These are phyloP conservation scores for Eleusine coracana DNA, from an alignment of 176 grass and related monocot species.

Conservation along the genomic window DNA sequence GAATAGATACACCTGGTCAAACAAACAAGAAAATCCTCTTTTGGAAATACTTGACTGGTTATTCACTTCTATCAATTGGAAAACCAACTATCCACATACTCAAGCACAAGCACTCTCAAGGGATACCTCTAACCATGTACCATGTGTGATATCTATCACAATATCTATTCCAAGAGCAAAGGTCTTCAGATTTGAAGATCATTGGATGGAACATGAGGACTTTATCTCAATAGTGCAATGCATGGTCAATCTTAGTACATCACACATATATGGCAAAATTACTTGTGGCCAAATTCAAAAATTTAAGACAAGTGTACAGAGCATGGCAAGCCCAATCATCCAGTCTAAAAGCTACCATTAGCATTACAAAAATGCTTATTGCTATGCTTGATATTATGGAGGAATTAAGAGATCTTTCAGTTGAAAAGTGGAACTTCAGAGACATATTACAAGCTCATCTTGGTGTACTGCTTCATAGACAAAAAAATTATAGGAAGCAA, in stretches of 20 bases:
- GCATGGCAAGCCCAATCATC: not conserved
- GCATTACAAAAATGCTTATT: not conserved
- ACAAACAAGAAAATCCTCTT: not conserved
- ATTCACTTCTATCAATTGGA: not conserved
- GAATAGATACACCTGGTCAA: not conserved
- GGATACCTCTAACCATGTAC: not conserved
- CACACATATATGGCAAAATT: not conserved
- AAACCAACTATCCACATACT: not conserved
- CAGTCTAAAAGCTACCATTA: not conserved
- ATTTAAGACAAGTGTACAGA: not conserved
- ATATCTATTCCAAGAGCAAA: not conserved
- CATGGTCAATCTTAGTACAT: fast-evolving
- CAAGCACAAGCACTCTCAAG: not conserved
- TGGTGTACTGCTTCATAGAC: not conserved
- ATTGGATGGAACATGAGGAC: not conserved
- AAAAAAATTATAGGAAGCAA: not conserved
- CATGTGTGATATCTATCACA: not conserved
- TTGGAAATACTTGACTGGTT: not conserved
- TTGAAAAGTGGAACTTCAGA: not conserved
- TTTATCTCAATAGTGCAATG: not conserved
- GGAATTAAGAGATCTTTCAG: not conserved
- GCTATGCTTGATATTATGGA: not conserved
- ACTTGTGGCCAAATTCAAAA: not conserved
- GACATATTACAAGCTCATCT: not conserved
- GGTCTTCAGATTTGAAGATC: not conserved